These are phyloP conservation scores for Lentithecium fluviatile DNA, from an alignment of 495 filamentous ascomycete genomes.

Conservation along the genomic window DNA sequence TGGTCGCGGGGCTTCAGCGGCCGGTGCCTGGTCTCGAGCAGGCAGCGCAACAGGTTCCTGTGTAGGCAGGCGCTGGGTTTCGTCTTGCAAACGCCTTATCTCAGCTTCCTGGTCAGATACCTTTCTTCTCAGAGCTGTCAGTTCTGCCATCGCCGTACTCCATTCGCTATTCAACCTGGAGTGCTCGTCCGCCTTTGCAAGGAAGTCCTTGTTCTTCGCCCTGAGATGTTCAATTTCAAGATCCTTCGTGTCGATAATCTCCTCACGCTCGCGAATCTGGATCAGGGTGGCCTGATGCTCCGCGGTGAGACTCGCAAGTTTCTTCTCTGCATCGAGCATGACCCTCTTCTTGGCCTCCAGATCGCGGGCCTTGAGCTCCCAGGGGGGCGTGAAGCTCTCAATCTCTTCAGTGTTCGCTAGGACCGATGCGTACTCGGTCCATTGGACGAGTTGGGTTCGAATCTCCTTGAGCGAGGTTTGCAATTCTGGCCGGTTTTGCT, in stretches of 20 bases:
- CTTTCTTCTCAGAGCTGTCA: neutral
- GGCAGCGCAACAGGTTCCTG: neutral
- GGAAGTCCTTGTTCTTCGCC: constrained; percentile 70
- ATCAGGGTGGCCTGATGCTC: constrained; percentile 64
- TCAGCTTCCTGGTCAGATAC: constrained; percentile 4
- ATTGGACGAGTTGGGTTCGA: constrained; percentile 68
- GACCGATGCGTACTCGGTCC: constrained; percentile 68
- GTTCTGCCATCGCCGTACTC: constrained; percentile 1
- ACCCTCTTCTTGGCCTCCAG: constrained; percentile 73
- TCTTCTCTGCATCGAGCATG: constrained; percentile 71
- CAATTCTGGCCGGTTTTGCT: neutral
- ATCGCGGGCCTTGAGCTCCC: constrained; percentile 78
- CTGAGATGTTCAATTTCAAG: constrained; percentile 94
- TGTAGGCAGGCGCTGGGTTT: neutral
- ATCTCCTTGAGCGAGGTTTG: constrained; percentile 41
- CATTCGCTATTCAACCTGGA: constrained; percentile 42
- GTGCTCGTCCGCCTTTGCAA: constrained; percentile 61
- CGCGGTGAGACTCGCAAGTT: constrained; percentile 58
- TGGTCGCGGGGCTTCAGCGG: neutral
- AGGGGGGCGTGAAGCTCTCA: constrained; percentile 71
- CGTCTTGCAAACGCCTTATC: constrained; percentile 2
- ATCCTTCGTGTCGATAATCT: constrained; percentile 67
- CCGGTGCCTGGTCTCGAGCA: neutral
- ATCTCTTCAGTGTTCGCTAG: constrained; percentile 82
- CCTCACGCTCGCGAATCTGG: constrained; percentile 63